Base-by-base conservation (phyloP, 305 asterid species). In the Fraxinus albicans region DNA sequence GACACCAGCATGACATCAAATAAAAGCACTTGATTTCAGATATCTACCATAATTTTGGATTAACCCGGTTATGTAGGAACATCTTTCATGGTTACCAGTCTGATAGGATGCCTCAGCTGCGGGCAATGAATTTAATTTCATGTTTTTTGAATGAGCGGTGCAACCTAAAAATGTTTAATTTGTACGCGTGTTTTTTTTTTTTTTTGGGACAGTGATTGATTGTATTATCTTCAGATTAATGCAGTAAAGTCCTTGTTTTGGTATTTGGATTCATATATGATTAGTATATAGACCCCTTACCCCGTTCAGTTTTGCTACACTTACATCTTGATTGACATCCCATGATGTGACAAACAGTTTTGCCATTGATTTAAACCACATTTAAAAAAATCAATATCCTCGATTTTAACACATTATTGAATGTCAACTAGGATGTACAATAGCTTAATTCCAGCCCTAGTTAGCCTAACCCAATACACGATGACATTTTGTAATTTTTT, bases 51-150 rank as follows among this genome's bases (percentile, higher is more conserved):
- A 90, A 82, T 86, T 55, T 77, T 72, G 83, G 80, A 82, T 88
- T 83, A 58, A 79, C 82, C 79, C 88, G 87, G 81, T 86, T 73
- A 1, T 85, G 85, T 90, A 88, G 88, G 93, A 87, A 76, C 84
- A 38, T 42, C 3, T 87, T 83, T 86, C 88, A 82, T 76, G 86
- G 86, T 85, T 82, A 79, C 42, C 79, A 77, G 77, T 85, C 80
- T 91, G 82, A 84, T 88, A 83, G 85, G 86, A 79, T 89, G 91
- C 89, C 89, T 88, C 87, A 65, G 85, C 89, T 88, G 90, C 80
- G 78, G 86, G 82, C 85, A 80, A 73, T 85, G 87, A 84, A 84
- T 29, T 84, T 85, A 79, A 15, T 70, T 85, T 55, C 72, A 33
- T 44, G 58, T 67, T 81, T 69, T 65, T 69, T 81, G 58, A 34